Base-by-base conservation (phyloP, 345 rosid species). In the Laguncularia racemosa region DNA sequence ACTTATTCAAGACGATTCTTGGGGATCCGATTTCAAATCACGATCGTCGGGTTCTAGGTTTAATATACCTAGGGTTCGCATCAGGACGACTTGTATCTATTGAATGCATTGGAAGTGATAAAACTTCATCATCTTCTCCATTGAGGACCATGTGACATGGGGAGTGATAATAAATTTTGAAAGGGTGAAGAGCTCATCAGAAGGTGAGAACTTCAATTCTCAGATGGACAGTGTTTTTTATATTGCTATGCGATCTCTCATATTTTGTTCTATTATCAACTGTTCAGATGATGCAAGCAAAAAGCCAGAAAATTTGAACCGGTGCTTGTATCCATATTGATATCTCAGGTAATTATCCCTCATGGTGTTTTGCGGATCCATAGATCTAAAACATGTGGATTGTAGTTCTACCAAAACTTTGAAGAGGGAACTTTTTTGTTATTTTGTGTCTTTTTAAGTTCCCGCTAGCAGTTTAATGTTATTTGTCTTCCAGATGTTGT, bases 291-390 rank as follows among this genome's bases (percentile, higher is more conserved):
- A 79, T 76, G 78, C 76, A 55, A 78, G 46, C 70, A 71, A 28
- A 74, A 89, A 80, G 77, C 85, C 92, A 33, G 89, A 85, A 78
- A 81, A 85, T 82, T 81, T 83, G 97, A 93, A 66, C 84, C 99
- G 55, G 74, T 75, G 61, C 83, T 89, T 66, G 80, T 93, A 60
- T 76, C 97, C 56, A 71, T 87, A 56, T 86, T 92, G 23, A 68
- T 89, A 38, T 80, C 90, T 58, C 84, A 93, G 91, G 99, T 73
- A n/a, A 65, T 66, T 63, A 11, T 8, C 8, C 20, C 48, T 28
- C 2, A 20, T 14, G 5, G n/a, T 47, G 21, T 1, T 33, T 33
- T 33, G 9, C 10, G 9, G 9, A 33, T 33, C 9, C 9, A 33
- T 33, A 6, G 40, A 5, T 33, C 9, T 23, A 23, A 23, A 23